Conservation (phyloP, 768 basidiomycete species). For the Chiua virens region DNA sequence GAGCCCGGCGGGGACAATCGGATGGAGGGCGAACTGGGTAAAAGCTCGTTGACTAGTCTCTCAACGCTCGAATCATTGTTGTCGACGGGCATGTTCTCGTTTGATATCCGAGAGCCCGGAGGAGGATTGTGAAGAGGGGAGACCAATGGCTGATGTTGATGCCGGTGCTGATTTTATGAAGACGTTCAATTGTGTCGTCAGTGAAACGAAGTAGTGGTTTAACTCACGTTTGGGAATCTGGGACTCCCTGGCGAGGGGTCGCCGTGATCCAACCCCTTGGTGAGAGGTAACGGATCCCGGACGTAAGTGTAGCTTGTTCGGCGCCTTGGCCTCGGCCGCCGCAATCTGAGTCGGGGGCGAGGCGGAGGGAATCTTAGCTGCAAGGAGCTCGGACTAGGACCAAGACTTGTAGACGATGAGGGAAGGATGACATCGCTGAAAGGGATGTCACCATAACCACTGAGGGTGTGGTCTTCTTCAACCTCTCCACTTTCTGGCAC, state of each 20-base stretch:
- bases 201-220: background rate
- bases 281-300: slow-evolving; percentile 5
- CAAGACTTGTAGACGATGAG: slow-evolving; percentile 15
- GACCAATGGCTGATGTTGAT: slow-evolving; percentile 14
- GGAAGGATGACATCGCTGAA: slow-evolving; percentile 37
- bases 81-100: background rate
- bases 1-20: slow-evolving; percentile 21
- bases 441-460: slow-evolving; percentile 47
- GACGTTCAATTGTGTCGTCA: background rate
- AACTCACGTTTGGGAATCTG: slow-evolving; percentile 15
- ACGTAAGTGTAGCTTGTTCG: slow-evolving; percentile 8
- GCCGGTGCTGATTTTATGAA: background rate
- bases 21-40: slow-evolving; percentile 20
- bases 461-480: slow-evolving; percentile 42
- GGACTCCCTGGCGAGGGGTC: slow-evolving; percentile 12
- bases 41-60: slow-evolving; percentile 15
- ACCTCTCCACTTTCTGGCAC: background rate
- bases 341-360: slow-evolving; percentile 26
- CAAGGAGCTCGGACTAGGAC: background rate
- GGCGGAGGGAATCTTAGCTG: slow-evolving; percentile 7
- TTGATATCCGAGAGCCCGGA: background rate
- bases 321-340: slow-evolving; percentile 28
- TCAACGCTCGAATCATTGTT: slow-evolving; percentile 14
- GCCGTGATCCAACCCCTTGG: background rate
- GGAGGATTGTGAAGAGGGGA: slow-evolving; percentile 3